A percentile compares a stretch with the other conserved stretches of the same genome.
Evolutionary conservation across 2,329 filamentous ascomycete genomes (phyloP).

Genomic region (Dactylellina drechsleri): DNA sequence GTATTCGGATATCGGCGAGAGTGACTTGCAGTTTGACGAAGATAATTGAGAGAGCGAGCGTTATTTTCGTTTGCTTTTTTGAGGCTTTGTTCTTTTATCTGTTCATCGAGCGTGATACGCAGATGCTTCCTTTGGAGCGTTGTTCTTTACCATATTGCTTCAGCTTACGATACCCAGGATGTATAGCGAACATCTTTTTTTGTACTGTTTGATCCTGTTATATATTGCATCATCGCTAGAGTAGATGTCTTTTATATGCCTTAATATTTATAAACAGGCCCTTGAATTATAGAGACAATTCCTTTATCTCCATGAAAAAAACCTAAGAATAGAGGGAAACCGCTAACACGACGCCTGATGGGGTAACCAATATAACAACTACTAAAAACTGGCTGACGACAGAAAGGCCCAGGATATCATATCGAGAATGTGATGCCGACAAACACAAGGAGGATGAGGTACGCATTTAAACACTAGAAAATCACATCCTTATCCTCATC

Average conservation of each 20-base stretch:
- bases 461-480: conserved; percentile 55
- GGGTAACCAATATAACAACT: conserved; percentile 15
- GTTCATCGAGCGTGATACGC: conserved; percentile 11
- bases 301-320: conserved; percentile 16
- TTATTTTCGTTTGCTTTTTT: neutral
- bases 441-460: conserved; percentile 31
- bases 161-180: conserved; percentile 52
- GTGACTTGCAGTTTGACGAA: conserved; percentile 43
- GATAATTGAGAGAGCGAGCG: conserved; percentile 19
- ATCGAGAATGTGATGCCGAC: conserved; percentile 27
- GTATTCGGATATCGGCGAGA: conserved; percentile 49
- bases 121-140: conserved; percentile 31
- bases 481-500: conserved; percentile 62
- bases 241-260: conserved; percentile 36
- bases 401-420: neutral
- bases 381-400: conserved; percentile 1
- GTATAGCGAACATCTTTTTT: conserved; percentile 25
- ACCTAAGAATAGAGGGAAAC: conserved; percentile 15
- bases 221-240: conserved; percentile 18
- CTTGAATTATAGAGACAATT: conserved; percentile 21
- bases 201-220: conserved; percentile 19
- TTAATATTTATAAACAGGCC: conserved; percentile 20
- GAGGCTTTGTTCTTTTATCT: conserved; percentile 5
- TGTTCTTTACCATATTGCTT: conserved; percentile 18
- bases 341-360: conserved; percentile 49